These are phyloP conservation scores for Alternaria burnsii DNA, from an alignment of 2,329 filamentous ascomycete species.

Conservation along the genomic window DNA sequence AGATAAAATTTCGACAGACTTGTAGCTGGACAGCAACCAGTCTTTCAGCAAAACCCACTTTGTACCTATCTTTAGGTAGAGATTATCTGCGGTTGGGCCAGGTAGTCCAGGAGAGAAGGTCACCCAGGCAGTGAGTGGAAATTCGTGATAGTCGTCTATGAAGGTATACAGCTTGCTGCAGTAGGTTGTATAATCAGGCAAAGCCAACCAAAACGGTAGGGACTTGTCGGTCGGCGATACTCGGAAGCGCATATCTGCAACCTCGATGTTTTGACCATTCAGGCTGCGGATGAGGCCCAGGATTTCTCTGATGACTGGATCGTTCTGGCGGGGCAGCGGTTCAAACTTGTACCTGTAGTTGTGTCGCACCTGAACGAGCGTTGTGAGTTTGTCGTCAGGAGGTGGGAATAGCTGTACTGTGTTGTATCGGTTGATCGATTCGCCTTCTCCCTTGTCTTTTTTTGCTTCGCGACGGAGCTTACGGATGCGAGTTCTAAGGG, in stretches of 20 bases:
- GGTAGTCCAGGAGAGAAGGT: neutral
- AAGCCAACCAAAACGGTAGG: neutral
- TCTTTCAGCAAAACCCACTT: neutral
- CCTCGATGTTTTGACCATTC: neutral
- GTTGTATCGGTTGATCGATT: neutral
- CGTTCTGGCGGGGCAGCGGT: neutral
- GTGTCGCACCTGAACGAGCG: neutral
- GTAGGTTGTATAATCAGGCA: neutral
- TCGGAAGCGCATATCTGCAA: neutral
- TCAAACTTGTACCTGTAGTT: neutral
- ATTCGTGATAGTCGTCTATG: neutral
- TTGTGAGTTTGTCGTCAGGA: neutral
- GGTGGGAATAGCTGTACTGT: neutral
- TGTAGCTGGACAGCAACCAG: neutral
- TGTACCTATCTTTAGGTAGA: neutral
- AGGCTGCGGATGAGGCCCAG: neutral
- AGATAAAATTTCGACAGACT: neutral
- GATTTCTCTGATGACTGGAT: neutral
- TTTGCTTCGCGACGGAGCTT: neutral
- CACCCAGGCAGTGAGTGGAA: neutral
- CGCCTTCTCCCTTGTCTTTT: neutral
- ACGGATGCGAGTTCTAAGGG: neutral
- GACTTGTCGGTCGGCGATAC: neutral
- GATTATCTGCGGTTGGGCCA: neutral
- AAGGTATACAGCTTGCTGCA: neutral